Evolutionary conservation across 805 yeast genomes (phyloP), one percentile per base, ranked within the genome.

Genomic region (Candida pini): DNA sequence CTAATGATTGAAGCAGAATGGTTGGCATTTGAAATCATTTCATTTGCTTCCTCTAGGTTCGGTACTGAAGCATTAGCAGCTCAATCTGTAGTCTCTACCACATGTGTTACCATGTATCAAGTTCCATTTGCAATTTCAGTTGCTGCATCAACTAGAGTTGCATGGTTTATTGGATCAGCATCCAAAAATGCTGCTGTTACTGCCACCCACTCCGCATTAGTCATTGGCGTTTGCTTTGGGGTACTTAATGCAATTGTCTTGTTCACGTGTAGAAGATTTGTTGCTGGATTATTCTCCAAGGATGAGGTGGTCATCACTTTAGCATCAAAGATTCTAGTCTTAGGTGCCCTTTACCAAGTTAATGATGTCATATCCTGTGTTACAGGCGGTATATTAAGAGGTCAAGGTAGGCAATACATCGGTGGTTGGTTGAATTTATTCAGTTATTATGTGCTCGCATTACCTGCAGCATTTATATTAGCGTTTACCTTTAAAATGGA

Each of bases 361-460:
- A 73, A 73, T 35, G 92, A 83, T 56, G 78, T 80, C 9, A 59
- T 77, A 48, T 73, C 80, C 43, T 83, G 86, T 12, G 76, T 80
- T 31, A 73, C 83, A 1, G 88, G 86, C 12, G 90, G 90, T 12
- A 69, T 85, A 40, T 62, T 83, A 35, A 69, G 92, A 53, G 90
- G 90, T 5, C 89, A 81, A 60, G 90, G 90, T 12, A 74, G 74
- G 55, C 81, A 80, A 28, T 71, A 68, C 47, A 69, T 78, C 24
- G 81, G 82, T 1, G 81, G 82, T 2, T 66, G 68, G 33, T 68
- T 77, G 22, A 76, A 76, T 39, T 54, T 79, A 42, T 39, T 74
- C 22, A 63, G 80, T 5, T 79, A 78, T 53, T 79, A 80, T 45
- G 60, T 73, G 28, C 54, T 80, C 21, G 86, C 85, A 9, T 59